These are phyloP conservation scores for Cladosporium sp. DNA, from an alignment of 2,329 filamentous ascomycete genomes.

Conservation along the genomic window DNA sequence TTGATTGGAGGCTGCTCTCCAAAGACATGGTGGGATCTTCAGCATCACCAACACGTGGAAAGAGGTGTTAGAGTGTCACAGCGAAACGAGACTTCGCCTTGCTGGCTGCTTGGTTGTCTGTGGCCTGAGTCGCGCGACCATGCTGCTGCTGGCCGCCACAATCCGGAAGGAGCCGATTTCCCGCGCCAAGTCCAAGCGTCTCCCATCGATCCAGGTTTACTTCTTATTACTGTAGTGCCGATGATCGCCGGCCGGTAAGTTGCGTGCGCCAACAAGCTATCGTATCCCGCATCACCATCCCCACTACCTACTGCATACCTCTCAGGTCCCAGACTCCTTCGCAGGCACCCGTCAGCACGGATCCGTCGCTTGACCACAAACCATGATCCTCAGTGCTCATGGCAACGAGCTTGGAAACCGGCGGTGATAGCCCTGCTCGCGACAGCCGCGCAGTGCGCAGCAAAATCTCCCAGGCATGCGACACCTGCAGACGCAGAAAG, in stretches of 20 bases:
- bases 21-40: too few relatives aligned
- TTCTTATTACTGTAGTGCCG: background rate
- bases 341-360: constrained; percentile 11
- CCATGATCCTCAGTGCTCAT: constrained; percentile 9
- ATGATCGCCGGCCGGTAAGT: background rate
- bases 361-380: constrained; percentile 3
- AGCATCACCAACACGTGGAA: too few relatives aligned
- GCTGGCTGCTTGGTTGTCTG: too few relatives aligned
- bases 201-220: too few relatives aligned
- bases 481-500: constrained; percentile 13
- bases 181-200: too few relatives aligned
- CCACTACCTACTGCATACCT: constrained; percentile 3
- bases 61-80: too few relatives aligned
- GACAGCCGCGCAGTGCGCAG: constrained; percentile 10
- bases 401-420: constrained; percentile 8
- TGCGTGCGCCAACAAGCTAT: background rate
- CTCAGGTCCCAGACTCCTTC: background rate
- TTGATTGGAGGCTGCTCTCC: too few relatives aligned
- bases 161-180: too few relatives aligned
- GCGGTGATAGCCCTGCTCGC: constrained; percentile 1
- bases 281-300: constrained; percentile 4
- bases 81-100: too few relatives aligned
- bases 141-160: too few relatives aligned
- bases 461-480: constrained; percentile 12
- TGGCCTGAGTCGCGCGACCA: too few relatives aligned